These are phyloP conservation scores for Colletotrichum lindemuthianum DNA, from an alignment of 2,329 filamentous ascomycete genomes.

Conservation along the genomic window DNA sequence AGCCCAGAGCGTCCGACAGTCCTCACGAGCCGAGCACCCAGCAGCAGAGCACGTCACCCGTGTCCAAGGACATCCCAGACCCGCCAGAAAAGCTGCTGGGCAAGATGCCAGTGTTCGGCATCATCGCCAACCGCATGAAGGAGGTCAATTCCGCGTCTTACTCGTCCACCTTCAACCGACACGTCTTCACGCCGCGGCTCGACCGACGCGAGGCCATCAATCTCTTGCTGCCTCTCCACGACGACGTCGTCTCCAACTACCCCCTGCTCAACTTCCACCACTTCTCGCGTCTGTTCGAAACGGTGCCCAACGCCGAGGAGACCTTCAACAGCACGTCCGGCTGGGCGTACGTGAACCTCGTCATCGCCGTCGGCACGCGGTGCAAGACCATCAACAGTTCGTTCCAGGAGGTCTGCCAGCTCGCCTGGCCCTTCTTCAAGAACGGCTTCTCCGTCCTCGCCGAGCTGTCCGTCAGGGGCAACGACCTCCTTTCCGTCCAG, in stretches of 20 bases:
- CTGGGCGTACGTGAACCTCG: slow-evolving; percentile 31
- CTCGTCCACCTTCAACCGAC: slow-evolving; percentile 32
- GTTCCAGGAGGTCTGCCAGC: slow-evolving; percentile 23
- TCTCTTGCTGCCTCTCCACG: slow-evolving; percentile 26
- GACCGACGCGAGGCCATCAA: slow-evolving; percentile 24
- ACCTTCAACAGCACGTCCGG: slow-evolving; percentile 29
- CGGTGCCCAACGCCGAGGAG: slow-evolving; percentile 1
- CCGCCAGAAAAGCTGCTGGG: neutral
- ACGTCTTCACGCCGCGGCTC: slow-evolving; percentile 28
- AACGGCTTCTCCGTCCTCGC: slow-evolving; percentile 27
- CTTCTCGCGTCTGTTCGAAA: slow-evolving; percentile 25
- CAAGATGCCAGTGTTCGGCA: slow-evolving; percentile 25
- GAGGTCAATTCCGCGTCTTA: slow-evolving; percentile 25
- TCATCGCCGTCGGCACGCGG: slow-evolving; percentile 20
- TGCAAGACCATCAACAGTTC: slow-evolving; percentile 30
- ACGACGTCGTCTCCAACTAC: slow-evolving; percentile 18
- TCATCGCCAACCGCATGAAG: slow-evolving; percentile 20
- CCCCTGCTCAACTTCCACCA: slow-evolving; percentile 30
- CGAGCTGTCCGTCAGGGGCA: slow-evolving; percentile 24
- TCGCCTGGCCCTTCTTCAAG: slow-evolving; percentile 34
- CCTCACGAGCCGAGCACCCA: neutral
- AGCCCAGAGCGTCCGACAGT: neutral
- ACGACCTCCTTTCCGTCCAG: slow-evolving; percentile 27
- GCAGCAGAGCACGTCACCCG: neutral
- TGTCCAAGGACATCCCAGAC: neutral